Evolutionary conservation across 2,329 filamentous ascomycete genomes (phyloP).

Genomic region (Teratosphaeria pseudoeucalypti): DNA sequence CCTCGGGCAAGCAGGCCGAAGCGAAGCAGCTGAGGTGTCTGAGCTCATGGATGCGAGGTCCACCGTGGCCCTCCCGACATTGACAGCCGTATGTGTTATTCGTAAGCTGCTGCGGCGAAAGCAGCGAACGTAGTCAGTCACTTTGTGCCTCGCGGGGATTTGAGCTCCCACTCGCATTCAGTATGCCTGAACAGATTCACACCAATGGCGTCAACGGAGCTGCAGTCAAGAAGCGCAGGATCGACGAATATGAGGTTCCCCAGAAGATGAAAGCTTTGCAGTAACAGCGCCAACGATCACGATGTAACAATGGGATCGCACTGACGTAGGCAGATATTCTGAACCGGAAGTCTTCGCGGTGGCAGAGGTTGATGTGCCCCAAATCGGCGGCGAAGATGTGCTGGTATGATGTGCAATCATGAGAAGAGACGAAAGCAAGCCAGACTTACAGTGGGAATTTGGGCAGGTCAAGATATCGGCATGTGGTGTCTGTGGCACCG

Average conservation of each 20-base stretch:
- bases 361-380: slow-evolving; percentile 4
- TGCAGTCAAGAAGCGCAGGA: not conserved
- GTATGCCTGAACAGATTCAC: not conserved
- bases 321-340: not conserved
- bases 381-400: slow-evolving; percentile 2
- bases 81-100: too few species aligned
- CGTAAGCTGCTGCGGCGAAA: not conserved
- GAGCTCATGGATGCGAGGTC: too few species aligned
- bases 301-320: not conserved
- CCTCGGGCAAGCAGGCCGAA: not conserved
- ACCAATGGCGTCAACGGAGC: not conserved
- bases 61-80: too few species aligned
- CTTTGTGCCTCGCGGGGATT: too few species aligned
- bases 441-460: not conserved
- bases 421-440: not conserved
- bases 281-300: not conserved
- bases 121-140: too few species aligned
- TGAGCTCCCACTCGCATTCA: not conserved
- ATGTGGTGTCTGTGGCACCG: slow-evolving; percentile 4
- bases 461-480: slow-evolving; percentile 5
- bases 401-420: not conserved
- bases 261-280: slow-evolving; percentile 4
- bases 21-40: not conserved
- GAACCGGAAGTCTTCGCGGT: slow-evolving; percentile 2
- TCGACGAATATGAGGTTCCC: not conserved